phyloP scores from a whole-genome alignment of 495 filamentous ascomycete genomes.

The Podospora anserina region DNA sequence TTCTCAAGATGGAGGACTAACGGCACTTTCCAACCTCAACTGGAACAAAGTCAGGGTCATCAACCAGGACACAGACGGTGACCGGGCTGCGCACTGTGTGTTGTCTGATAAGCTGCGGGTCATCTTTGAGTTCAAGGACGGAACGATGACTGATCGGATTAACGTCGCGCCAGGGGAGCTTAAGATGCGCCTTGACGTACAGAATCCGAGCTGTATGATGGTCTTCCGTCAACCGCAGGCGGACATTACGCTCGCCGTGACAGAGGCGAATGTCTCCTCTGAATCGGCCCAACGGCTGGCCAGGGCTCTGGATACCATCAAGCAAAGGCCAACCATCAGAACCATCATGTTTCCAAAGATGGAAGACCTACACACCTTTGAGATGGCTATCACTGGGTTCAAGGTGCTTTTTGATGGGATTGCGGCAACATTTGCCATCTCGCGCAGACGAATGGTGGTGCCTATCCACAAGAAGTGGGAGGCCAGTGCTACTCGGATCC shows the following conservation, averaged over 20 bases:
- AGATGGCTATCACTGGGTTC: constrained; percentile 74
- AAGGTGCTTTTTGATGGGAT: constrained; percentile 69
- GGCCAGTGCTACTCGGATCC: constrained; percentile 67
- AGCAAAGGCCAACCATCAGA: constrained; percentile 45
- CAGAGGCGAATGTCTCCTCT: constrained; percentile 58
- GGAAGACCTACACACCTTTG: constrained; percentile 69
- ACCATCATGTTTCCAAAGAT: constrained; percentile 53
- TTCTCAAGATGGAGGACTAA: constrained; percentile 36
- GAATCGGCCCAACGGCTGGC: constrained; percentile 55
- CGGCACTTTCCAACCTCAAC: constrained; percentile 44
- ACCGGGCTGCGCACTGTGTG: constrained; percentile 52
- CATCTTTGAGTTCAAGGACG: constrained; percentile 61
- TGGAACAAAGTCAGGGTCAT: constrained; percentile 53
- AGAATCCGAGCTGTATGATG: constrained; percentile 57
- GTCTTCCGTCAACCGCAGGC: constrained; percentile 62
- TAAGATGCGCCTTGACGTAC: constrained; percentile 58
- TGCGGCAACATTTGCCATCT: constrained; percentile 71
- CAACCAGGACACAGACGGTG: constrained; percentile 50
- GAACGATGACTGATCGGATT: constrained; percentile 69
- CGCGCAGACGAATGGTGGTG: constrained; percentile 82
- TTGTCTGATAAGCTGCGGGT: constrained; percentile 68
- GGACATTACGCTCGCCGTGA: constrained; percentile 65
- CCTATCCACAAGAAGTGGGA: constrained; percentile 91
- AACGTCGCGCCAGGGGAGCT: constrained; percentile 75
- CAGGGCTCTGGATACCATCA: constrained; percentile 48